These are phyloP conservation scores for Lophiotrema nucula DNA, from an alignment of 495 filamentous ascomycete species.

Conservation along the genomic window DNA sequence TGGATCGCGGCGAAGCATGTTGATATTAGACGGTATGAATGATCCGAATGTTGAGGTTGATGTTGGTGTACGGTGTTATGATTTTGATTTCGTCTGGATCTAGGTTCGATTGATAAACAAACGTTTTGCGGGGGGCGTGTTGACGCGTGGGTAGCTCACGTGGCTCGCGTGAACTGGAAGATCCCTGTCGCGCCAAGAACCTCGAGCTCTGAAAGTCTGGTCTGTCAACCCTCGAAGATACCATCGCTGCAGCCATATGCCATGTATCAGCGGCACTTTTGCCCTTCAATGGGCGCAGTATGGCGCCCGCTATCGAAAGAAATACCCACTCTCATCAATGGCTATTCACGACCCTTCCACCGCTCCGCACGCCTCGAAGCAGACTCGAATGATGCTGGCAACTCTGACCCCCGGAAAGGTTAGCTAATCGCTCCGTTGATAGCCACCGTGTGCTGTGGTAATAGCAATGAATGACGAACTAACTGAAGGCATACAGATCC, in stretches of 20 bases:
- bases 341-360: conserved; percentile 6
- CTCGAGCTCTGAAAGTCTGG: neutral
- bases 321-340: neutral
- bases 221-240: neutral
- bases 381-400: too few relatives aligned
- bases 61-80: neutral
- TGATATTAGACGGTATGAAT: neutral
- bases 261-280: conserved; percentile 20
- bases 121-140: too few relatives aligned
- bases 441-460: too few relatives aligned
- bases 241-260: conserved; percentile 9
- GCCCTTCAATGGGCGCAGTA: conserved; percentile 27
- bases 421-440: too few relatives aligned
- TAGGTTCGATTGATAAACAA: neutral
- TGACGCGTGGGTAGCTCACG: neutral
- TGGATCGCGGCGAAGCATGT: conserved; percentile 29
- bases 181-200: neutral
- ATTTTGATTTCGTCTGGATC: neutral
- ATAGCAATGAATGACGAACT: too few relatives aligned
- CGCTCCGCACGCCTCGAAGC: too few relatives aligned
- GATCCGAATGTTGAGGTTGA: too few relatives aligned
- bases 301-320: conserved; percentile 6
- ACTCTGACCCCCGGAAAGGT: too few relatives aligned
- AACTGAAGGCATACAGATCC: too few relatives aligned
- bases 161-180: neutral